A percentile compares a stretch with the other conserved stretches of the same genome.
Conservation (phyloP, 202 grass and related monocot species). For the Elaeis oleifera region DNA sequence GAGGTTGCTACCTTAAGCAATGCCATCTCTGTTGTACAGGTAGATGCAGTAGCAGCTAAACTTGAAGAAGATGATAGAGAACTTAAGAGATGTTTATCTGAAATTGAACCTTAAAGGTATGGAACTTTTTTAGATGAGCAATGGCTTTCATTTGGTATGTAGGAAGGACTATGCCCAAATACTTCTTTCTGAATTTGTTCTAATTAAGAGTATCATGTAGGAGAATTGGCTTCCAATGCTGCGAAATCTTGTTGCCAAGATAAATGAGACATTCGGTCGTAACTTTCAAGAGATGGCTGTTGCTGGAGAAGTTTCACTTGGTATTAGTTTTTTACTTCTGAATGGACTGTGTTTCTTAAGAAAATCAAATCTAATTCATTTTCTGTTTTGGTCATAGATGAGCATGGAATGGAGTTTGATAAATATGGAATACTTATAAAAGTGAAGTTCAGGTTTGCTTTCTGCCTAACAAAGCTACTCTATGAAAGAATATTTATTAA, state of each 20-base stretch:
- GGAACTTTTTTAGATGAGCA: no score
- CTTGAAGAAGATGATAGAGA: conserved; percentile 31
- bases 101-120: conserved; percentile 41
- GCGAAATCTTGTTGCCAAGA: conserved; percentile 65
- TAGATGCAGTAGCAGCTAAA: conserved; percentile 30
- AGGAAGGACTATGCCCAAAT: no score
- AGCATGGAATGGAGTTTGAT: conserved; percentile 76
- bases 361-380: conserved; percentile 11
- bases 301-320: conserved; percentile 93
- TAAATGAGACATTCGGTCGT: conserved; percentile 78
- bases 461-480: no score
- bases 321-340: conserved; percentile 31
- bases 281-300: conserved; percentile 99
- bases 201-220: conserved; percentile 29
- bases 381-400: conserved; percentile 48
- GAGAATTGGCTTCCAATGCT: conserved; percentile 85
- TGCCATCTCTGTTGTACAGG: conserved; percentile 13
- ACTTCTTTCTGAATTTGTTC: neutral
- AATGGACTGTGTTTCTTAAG: neutral
- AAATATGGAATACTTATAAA: conserved; percentile 91
- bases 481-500: no score
- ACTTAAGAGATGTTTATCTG: conserved; percentile 23
- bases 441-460: conserved; percentile 84
- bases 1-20: no score
- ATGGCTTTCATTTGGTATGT: no score